Evolutionary conservation across 73 alveolate genomes (phyloP), one percentile per base, ranked within the genome.

Genomic region (Paramecium primaurelia): DNA sequence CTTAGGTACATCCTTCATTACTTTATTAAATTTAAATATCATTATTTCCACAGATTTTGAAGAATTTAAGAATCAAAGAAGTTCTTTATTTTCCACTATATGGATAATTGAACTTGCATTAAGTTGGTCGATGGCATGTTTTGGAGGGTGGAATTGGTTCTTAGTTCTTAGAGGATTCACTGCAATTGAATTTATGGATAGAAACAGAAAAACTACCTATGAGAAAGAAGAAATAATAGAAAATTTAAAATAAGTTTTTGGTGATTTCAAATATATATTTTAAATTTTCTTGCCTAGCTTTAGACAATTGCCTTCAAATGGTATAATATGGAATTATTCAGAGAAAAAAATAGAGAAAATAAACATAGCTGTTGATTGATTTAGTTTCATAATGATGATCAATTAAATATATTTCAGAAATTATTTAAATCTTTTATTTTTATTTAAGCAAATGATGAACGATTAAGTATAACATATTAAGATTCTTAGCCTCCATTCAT

Each of bases 111-210:
- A 93, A 58, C 51, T 77, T n/a, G 95, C 94, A 18, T 85, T 94
- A 42, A 42, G 83, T 7, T 20, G 88, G 30, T 94, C 92, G 3
- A 59, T 93, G 71, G 71, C 88, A 9, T 95, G 93, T 18, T 96
- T 96, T 71, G 95, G 95, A 88, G 92, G 92, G 4, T 96, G 97
- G 97, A 95, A 94, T 71, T 96, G 98, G 97, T 94, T 77, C 69
- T 92, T 96, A 42, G 92, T 94, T 14, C 42, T 93, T n/a, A 59
- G 71, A 8, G 98, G 98, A 6, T 77, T 54, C 60, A 77, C 98
- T 16, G 93, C 97, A 25, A 80, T 96, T 40, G 98, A 96, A 84
- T 96, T 96, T 86, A 84, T 93, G 94, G 86, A 83, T 4, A 71
- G 59, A 89, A 32, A 59, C 45, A 36, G 37, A 71, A 89, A 85